phyloP scores from a whole-genome alignment of 108 stramenopile species.

The Cyclotella baltica region DNA sequence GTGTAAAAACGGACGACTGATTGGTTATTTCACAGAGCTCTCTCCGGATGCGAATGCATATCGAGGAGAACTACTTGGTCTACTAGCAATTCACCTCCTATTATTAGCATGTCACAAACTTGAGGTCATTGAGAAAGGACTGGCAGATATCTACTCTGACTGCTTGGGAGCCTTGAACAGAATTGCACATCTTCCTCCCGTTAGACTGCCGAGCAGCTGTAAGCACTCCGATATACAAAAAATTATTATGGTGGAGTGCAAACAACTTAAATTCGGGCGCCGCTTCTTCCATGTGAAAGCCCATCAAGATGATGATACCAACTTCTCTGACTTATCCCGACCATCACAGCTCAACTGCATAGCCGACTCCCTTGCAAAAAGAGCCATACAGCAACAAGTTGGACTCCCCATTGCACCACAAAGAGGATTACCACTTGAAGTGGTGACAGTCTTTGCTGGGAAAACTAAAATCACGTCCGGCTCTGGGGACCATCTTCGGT shows the following conservation, averaged over 20 bases:
- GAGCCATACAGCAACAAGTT: background rate
- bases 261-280: background rate
- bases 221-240: slow-evolving; percentile 12
- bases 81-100: slow-evolving; percentile 8
- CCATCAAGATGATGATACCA: background rate
- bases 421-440: background rate
- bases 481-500: background rate
- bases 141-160: slow-evolving; percentile 1
- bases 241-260: background rate
- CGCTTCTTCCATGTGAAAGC: background rate
- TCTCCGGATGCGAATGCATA: background rate
- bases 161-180: background rate
- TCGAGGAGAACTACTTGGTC: slow-evolving; percentile 5
- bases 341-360: background rate
- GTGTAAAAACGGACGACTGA: background rate
- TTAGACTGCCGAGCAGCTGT: background rate
- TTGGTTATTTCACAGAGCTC: background rate
- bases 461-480: background rate
- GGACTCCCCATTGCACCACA: background rate
- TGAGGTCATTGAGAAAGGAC: background rate
- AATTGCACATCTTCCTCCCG: background rate
- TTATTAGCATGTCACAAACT: background rate
- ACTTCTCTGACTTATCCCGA: background rate
- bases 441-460: background rate
- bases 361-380: background rate